Percentiles rank a stretch among this genome's conserved stretches.
phyloP scores from a whole-genome alignment of 2,329 filamentous ascomycete genomes.

The Sporothrix inflata region DNA sequence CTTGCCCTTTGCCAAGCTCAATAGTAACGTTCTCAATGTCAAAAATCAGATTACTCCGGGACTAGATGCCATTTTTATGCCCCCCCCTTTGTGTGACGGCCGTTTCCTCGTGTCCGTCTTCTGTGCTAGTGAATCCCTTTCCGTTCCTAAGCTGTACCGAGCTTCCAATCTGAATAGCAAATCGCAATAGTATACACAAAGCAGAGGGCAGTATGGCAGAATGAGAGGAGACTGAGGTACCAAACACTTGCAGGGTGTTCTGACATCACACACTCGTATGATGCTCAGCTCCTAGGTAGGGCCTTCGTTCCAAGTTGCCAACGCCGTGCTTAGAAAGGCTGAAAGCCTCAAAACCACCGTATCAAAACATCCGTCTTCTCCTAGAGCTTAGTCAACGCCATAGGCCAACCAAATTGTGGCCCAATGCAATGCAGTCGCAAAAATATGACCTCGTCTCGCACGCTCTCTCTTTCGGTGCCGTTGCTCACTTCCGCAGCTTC shows the following conservation, averaged over 20 bases:
- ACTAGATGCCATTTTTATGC: conserved; percentile 19
- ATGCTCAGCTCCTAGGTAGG: not conserved
- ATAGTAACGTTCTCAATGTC: not conserved
- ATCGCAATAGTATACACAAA: conserved; percentile 22
- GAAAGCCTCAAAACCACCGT: not conserved
- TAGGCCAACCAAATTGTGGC: too few species aligned
- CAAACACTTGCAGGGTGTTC: not conserved
- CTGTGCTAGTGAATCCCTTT: not conserved
- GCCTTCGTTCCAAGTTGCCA: not conserved
- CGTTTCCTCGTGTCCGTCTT: not conserved
- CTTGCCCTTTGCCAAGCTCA: not conserved
- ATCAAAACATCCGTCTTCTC: not conserved
- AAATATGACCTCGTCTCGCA: too few species aligned
- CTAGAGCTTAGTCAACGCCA: not conserved
- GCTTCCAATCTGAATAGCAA: conserved; percentile 18
- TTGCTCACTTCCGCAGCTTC: conserved; percentile 52
- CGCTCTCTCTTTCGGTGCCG: not conserved
- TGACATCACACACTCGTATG: not conserved
- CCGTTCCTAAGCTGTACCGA: not conserved
- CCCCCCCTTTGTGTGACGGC: not conserved
- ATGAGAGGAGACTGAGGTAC: not conserved
- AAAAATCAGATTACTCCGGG: conserved; percentile 27
- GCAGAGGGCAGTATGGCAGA: not conserved
- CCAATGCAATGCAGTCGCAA: conserved; percentile 1
- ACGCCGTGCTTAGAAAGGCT: not conserved